Conservation (phyloP, 257 asterid species). For the Petunia axillaris region DNA sequence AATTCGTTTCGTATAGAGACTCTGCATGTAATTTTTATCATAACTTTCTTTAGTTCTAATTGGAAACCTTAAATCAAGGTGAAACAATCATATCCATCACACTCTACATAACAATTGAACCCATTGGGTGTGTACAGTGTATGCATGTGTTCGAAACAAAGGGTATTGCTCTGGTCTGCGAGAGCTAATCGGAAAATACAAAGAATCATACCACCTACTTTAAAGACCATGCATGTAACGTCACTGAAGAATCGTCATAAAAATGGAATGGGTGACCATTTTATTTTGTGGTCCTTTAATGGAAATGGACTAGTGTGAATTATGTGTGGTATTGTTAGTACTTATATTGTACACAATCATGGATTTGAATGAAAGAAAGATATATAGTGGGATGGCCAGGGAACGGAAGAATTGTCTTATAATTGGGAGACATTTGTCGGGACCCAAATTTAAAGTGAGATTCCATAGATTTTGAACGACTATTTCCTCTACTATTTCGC, state of each 20-base stretch:
- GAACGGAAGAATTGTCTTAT: conserved; percentile 46
- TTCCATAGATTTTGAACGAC: conserved; percentile 32
- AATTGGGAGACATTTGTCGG: conserved; percentile 43
- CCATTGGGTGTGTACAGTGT: no score
- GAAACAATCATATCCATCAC: no score
- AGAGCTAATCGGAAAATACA: not conserved
- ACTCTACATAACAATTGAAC: no score
- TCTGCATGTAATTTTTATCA: no score
- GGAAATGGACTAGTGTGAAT: conserved; percentile 33
- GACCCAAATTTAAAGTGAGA: conserved; percentile 39
- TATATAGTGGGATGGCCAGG: conserved; percentile 36
- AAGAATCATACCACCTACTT: no score
- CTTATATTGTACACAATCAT: conserved; percentile 30
- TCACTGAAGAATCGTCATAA: not conserved
- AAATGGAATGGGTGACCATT: not conserved
- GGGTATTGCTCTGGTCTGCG: no score
- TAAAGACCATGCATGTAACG: not conserved
- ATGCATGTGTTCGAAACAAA: no score
- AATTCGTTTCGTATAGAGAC: no score
- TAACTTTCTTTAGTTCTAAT: no score
- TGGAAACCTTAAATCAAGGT: no score
- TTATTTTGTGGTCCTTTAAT: not conserved
- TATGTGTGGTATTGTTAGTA: conserved; percentile 47
- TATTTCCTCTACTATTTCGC: not conserved
- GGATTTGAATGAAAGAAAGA: conserved; percentile 39